Percentiles rank a stretch among this genome's conserved stretches.
Conservation (phyloP, 495 filamentous ascomycete species). For the Sphaerosporella brunnea region DNA sequence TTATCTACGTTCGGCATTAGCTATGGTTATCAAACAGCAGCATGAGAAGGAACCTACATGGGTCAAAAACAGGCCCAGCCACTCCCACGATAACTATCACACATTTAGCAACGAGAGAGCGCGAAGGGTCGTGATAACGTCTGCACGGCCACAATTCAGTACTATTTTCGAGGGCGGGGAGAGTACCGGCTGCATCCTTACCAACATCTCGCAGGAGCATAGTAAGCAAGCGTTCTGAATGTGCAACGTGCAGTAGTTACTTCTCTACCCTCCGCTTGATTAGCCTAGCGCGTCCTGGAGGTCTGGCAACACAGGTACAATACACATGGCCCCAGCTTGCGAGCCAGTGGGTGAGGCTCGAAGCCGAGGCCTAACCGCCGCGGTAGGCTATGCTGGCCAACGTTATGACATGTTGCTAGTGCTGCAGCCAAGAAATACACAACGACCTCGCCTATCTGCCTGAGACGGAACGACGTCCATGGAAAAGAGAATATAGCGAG, state of each 20-base stretch:
- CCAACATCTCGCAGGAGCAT: background rate
- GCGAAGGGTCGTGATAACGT: slow-evolving; percentile 1
- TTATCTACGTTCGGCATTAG: background rate
- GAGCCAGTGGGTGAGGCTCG: background rate
- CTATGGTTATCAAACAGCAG: background rate
- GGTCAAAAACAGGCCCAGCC: background rate
- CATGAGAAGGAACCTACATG: background rate
- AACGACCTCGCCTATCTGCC: background rate
- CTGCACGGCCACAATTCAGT: slow-evolving; percentile 4
- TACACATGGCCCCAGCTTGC: background rate
- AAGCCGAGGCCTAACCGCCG: background rate
- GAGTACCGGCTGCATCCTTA: background rate
- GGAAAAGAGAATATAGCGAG: background rate
- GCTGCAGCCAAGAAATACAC: background rate
- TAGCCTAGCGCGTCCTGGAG: too few relatives aligned
- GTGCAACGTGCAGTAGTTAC: too few relatives aligned
- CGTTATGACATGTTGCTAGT: background rate
- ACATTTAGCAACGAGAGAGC: slow-evolving; percentile 1
- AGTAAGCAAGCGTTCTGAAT: background rate
- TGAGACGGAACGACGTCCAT: background rate
- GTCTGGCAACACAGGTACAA: too few relatives aligned
- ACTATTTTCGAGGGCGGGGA: background rate
- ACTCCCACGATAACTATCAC: background rate
- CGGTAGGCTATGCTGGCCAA: slow-evolving; percentile 2
- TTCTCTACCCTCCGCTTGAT: too few relatives aligned